Evolutionary conservation across 192 early-diverging fungal genomes (phyloP), one percentile per base, ranked within the genome.

Genomic region (Radiomyces spectabilis): DNA sequence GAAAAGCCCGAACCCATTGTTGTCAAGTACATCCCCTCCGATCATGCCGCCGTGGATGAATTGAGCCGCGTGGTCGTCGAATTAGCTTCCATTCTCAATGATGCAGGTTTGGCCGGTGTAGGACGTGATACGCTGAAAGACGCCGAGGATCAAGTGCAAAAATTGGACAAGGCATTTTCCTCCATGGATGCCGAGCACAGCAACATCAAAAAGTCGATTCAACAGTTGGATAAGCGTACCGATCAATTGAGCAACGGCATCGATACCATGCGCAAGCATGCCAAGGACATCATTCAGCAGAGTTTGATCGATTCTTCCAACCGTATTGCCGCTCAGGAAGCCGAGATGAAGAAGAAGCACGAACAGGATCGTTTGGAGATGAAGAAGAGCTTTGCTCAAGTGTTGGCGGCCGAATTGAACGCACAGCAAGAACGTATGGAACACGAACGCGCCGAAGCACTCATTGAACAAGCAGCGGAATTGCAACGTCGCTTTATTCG

Each of bases 401-500:
- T 60, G 27, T 60, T 74, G 18, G 44, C 55, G 1, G 38, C 32
- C 18, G 48, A 57, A 18, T 31, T 63, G 22, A 51, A 26, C 15
- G 56, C 59, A 13, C 76, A 83, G 55, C 52, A 67, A 12, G 59
- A 76, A 61, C 75, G 73, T 34, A 41, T 69, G 47, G 71, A 54
- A 18, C 65, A 77, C 57, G 74, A 78, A 32, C 74, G 90, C 40
- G 68, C 73, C n/a, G 51, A 62, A 21, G 81, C 84, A 56, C 77
- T 93, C 40, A 39, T 71, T 32, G 61, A 68, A 24, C 88, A 94
- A 63, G 78, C 78, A 32, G 72, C 77, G 44, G 75, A 85, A 34
- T 71, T 92, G 61, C 83, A 93, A 69, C 77, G 85, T 40, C 76
- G 76, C 45, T 98, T 88, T 79, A 71, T 84, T 45, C 73, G 81